Conservation (phyloP, 1,284 basidiomycete genomes). For the Fistulina hepatica region DNA sequence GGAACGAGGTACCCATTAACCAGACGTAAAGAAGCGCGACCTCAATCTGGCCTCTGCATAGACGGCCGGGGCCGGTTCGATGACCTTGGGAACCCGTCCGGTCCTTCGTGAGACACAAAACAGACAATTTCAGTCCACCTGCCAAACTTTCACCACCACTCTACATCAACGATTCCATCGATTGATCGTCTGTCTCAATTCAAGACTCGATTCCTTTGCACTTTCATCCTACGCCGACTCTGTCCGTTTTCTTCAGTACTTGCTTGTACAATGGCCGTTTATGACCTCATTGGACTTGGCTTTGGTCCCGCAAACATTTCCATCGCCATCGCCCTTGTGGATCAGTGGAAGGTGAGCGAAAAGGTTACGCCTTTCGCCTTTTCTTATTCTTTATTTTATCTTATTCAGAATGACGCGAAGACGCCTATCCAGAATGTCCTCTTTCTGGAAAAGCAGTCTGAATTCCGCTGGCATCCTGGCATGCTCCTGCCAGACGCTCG, state of each 20-base stretch:
- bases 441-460: constrained; percentile 41
- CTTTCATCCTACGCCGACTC: no score
- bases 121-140: no score
- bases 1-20: no score
- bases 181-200: no score
- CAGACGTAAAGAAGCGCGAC: no score
- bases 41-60: no score
- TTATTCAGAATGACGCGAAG: constrained; percentile 4
- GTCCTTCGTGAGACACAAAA: no score
- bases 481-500: constrained; percentile 45
- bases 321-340: constrained; percentile 43
- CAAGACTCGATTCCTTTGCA: no score
- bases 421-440: constrained; percentile 23
- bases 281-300: constrained; percentile 44
- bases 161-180: no score
- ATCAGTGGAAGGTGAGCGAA: constrained; percentile 20
- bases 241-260: background rate
- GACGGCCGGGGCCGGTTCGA: no score
- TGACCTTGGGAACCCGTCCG: no score
- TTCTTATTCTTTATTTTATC: background rate
- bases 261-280: constrained; percentile 19
- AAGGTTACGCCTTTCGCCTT: background rate
- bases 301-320: constrained; percentile 52
- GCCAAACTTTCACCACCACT: no score
- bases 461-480: constrained; percentile 47